These are phyloP conservation scores for Hypoxylon subgilvum DNA, from an alignment of 495 filamentous ascomycete genomes.

Conservation along the genomic window DNA sequence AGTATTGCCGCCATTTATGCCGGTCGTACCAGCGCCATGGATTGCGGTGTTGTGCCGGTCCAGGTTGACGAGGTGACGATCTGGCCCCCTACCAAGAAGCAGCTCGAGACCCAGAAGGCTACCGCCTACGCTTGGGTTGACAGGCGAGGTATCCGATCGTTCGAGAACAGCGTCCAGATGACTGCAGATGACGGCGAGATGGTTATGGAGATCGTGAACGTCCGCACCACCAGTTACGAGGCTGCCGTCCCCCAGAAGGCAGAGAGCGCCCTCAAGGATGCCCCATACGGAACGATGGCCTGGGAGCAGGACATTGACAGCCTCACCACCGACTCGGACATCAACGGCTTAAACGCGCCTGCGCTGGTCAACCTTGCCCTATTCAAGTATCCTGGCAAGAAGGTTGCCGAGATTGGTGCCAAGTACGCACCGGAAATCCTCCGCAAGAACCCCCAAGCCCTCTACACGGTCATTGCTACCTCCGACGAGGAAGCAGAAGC, in stretches of 20 bases:
- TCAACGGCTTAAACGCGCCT: not conserved
- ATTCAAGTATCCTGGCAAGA: constrained; percentile 26
- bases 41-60: constrained; percentile 45
- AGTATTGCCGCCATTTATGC: constrained; percentile 43
- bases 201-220: constrained; percentile 38
- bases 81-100: constrained; percentile 32
- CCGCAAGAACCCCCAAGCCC: constrained; percentile 3
- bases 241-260: constrained; percentile 42
- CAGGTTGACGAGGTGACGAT: constrained; percentile 46
- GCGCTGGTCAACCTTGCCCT: constrained; percentile 14
- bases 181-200: constrained; percentile 26
- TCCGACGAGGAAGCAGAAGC: constrained; percentile 5
- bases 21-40: constrained; percentile 41
- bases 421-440: constrained; percentile 8
- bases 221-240: constrained; percentile 42
- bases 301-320: constrained; percentile 32
- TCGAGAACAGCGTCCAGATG: constrained; percentile 15
- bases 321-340: constrained; percentile 1
- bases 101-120: constrained; percentile 12
- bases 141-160: constrained; percentile 8
- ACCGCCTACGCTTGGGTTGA: constrained; percentile 21
- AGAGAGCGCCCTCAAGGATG: constrained; percentile 7
- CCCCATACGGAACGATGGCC: constrained; percentile 21
- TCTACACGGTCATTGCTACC: constrained; percentile 4
- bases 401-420: constrained; percentile 14